A percentile compares a stretch with the other conserved stretches of the same genome.
Conservation (phyloP, 2,329 filamentous ascomycete genomes). For the Aspergillus intermedius region DNA sequence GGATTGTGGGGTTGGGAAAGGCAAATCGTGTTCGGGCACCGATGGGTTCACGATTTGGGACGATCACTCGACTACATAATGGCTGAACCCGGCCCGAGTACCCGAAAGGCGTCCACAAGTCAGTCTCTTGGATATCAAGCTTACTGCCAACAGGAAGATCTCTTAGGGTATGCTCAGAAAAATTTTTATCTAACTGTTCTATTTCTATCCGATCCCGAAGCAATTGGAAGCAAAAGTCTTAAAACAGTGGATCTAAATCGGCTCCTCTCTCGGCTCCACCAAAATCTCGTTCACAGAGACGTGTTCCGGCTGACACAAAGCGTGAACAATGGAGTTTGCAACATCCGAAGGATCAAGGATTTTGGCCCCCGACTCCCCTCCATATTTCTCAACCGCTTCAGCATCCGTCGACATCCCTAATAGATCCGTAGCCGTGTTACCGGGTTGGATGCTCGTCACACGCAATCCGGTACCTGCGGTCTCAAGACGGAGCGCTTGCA, state of each 20-base stretch:
- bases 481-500: constrained; percentile 69
- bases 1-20: background rate
- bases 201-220: background rate
- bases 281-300: constrained; percentile 75
- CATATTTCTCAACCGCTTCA: constrained; percentile 73
- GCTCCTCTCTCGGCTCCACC: constrained; percentile 71
- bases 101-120: too few relatives aligned
- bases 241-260: constrained; percentile 45
- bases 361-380: constrained; percentile 66
- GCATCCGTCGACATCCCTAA: constrained; percentile 67
- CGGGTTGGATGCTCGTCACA: constrained; percentile 69
- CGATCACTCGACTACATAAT: background rate
- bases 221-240: background rate
- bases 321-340: constrained; percentile 66
- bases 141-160: too few relatives aligned
- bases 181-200: background rate
- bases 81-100: too few relatives aligned
- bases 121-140: too few relatives aligned
- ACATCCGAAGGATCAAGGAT: constrained; percentile 69
- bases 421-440: constrained; percentile 68
- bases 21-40: too few relatives aligned
- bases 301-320: constrained; percentile 65
- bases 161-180: background rate
- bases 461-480: constrained; percentile 66
- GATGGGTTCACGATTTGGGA: background rate